Evolutionary conservation across 2,329 filamentous ascomycete species (phyloP).

Genomic region (Cadophora malorum): DNA sequence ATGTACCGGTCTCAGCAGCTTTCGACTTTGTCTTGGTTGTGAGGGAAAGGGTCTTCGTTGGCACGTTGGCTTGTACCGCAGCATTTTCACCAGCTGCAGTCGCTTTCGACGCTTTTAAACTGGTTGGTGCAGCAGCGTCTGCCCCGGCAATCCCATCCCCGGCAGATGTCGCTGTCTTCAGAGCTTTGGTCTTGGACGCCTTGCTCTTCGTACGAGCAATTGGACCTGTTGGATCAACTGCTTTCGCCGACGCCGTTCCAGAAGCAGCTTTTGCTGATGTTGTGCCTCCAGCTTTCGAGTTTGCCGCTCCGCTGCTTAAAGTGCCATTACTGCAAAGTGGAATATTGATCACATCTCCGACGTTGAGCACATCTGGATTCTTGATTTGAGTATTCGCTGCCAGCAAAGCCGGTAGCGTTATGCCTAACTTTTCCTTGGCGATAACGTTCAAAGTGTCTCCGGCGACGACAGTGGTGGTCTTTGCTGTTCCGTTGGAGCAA

Average conservation of each 20-base stretch:
- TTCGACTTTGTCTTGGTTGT: background rate
- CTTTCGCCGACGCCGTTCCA: too few relatives aligned
- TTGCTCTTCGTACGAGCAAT: background rate
- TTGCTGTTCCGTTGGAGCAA: constrained; percentile 25
- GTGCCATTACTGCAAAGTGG: background rate
- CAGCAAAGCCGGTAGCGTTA: constrained; percentile 25
- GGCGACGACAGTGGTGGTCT: constrained; percentile 19
- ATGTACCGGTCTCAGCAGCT: background rate
- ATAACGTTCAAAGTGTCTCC: constrained; percentile 33
- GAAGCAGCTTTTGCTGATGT: background rate
- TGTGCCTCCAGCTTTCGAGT: background rate
- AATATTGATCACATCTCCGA: background rate
- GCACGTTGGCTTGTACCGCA: background rate
- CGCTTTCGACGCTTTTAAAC: background rate
- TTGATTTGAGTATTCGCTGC: constrained; percentile 30
- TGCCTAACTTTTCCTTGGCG: constrained; percentile 32
- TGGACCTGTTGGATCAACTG: background rate
- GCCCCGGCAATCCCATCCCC: background rate
- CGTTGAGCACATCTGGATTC: constrained; percentile 1
- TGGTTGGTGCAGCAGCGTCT: background rate
- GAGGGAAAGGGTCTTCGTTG: background rate
- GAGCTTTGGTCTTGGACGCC: background rate
- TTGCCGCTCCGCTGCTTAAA: background rate
- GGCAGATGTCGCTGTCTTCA: background rate
- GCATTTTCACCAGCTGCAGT: background rate